Conservation (phyloP, 2,329 filamentous ascomycete genomes). For the Xylariaceae sp. region DNA sequence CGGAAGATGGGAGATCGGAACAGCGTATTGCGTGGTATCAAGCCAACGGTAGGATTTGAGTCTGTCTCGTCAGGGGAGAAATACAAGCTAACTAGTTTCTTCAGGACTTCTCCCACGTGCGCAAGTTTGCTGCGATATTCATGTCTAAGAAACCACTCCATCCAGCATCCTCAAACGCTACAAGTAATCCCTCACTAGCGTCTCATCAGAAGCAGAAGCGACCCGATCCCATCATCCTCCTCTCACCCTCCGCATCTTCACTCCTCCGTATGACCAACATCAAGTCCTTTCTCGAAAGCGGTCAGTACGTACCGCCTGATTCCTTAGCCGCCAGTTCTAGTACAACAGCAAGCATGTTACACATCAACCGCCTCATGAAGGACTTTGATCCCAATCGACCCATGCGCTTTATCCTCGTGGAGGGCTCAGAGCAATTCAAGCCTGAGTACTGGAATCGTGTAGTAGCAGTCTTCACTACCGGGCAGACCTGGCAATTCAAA, state of each 20-base stretch:
- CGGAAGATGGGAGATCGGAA: conserved; percentile 93
- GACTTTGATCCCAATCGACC: conserved; percentile 72
- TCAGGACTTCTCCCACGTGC: conserved; percentile 94
- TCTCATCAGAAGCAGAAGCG: conserved; percentile 61
- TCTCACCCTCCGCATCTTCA: conserved; percentile 94
- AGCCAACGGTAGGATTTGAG: conserved; percentile 72
- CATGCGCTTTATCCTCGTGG: conserved; percentile 93
- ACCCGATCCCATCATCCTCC: conserved; percentile 88
- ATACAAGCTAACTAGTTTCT: conserved; percentile 6
- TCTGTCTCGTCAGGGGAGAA: not conserved
- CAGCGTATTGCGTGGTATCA: conserved; percentile 82
- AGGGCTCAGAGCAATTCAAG: conserved; percentile 92
- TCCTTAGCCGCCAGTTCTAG: conserved; percentile 61
- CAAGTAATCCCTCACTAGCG: conserved; percentile 54
- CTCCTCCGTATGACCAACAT: conserved; percentile 95
- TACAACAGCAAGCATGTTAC: conserved; percentile 78
- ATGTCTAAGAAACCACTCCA: conserved; percentile 65
- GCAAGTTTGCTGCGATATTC: conserved; percentile 82
- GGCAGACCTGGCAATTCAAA: conserved; percentile 98
- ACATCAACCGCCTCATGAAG: conserved; percentile 80
- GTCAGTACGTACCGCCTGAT: conserved; percentile 80
- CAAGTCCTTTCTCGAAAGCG: conserved; percentile 88
- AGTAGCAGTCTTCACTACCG: conserved; percentile 95
- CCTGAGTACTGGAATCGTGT: conserved; percentile 97
- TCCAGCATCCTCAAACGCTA: conserved; percentile 43